Evolutionary conservation across 83 land plant species (phyloP).

Genomic region (Picea engelmannii): DNA sequence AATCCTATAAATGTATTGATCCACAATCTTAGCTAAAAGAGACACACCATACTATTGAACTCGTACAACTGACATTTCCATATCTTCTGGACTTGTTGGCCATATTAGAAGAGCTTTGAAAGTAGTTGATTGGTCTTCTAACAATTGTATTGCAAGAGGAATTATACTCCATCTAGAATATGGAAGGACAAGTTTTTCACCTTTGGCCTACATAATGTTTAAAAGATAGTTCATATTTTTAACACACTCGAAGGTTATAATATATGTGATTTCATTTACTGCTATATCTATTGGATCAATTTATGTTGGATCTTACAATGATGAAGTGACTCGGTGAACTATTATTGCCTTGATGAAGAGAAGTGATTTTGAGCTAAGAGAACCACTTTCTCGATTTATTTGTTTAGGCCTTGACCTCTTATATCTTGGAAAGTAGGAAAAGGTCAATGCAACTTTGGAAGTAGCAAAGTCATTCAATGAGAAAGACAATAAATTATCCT

Average conservation of each 20-base stretch:
- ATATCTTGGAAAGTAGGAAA: conserved; percentile 98
- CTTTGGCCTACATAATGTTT: no score
- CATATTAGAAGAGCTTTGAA: no score
- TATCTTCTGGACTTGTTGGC: no score
- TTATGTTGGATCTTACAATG: conserved; percentile 96
- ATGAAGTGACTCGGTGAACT: conserved; percentile 90
- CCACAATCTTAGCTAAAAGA: no score
- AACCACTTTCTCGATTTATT: conserved; percentile 78
- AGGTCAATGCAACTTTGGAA: conserved; percentile 91
- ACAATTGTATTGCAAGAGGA: no score
- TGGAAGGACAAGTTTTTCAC: no score
- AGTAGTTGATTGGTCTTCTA: no score
- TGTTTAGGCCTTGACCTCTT: conserved; percentile 93
- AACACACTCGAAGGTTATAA: conserved; percentile 67
- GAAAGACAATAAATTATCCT: conserved; percentile 43
- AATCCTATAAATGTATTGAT: no score
- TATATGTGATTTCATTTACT: conserved; percentile 93
- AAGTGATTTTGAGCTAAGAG: conserved; percentile 85
- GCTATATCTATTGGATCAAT: conserved; percentile 86
- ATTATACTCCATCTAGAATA: no score
- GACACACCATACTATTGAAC: no score
- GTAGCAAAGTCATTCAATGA: conserved; percentile 94
- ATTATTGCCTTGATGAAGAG: conserved; percentile 95
- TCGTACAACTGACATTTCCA: no score
- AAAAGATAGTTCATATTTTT: no score